These are phyloP conservation scores for Microdochium trichocladiopsis DNA, from an alignment of 2,329 filamentous ascomycete species.

Conservation along the genomic window DNA sequence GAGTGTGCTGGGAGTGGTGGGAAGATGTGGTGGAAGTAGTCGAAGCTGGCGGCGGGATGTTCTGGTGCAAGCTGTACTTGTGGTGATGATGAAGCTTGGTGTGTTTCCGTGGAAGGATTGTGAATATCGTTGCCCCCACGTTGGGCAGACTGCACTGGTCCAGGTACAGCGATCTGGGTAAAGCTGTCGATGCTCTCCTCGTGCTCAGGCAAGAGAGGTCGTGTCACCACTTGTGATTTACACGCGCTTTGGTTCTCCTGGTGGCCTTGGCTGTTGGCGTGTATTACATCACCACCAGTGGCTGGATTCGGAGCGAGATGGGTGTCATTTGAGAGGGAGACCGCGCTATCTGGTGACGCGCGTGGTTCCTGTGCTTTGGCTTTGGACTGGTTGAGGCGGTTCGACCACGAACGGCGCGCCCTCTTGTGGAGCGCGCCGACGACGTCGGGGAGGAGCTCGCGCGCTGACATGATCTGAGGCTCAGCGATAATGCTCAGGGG, in stretches of 20 bases:
- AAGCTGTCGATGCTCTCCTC: no score
- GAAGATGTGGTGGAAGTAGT: not conserved
- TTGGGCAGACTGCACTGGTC: no score
- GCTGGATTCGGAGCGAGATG: no score
- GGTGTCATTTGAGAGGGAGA: no score
- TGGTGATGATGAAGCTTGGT: not conserved
- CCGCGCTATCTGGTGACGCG: not conserved
- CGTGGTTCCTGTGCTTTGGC: constrained; percentile 2
- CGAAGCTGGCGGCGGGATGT: not conserved
- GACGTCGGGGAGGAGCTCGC: constrained; percentile 4
- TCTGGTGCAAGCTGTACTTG: not conserved
- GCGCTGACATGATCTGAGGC: constrained; percentile 6
- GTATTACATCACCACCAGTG: no score
- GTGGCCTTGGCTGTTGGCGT: no score
- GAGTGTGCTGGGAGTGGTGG: not conserved
- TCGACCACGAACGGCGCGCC: constrained; percentile 4
- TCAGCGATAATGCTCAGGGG: not conserved
- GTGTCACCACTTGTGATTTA: no score
- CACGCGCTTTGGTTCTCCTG: no score
- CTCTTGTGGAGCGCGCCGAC: constrained; percentile 4
- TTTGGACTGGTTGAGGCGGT: not conserved
- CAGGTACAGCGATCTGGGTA: no score
- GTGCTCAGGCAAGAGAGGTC: no score
- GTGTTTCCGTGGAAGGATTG: no score
- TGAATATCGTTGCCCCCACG: no score